Conservation (phyloP, 179 eudicot species). For the Beta macrorhiza region DNA sequence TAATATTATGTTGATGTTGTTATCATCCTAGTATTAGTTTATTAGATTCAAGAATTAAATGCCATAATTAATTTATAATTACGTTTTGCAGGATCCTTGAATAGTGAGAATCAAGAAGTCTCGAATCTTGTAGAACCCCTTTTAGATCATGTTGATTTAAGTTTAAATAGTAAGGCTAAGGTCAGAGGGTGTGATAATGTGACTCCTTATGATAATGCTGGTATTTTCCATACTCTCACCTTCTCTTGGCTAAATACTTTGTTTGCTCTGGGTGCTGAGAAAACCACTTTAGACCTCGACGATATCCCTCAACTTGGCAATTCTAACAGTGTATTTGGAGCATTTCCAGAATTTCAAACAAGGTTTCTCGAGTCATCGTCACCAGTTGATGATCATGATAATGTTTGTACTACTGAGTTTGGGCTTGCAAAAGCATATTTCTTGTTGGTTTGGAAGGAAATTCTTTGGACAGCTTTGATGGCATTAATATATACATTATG, state of each 20-base stretch:
- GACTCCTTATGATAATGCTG: constrained; percentile 48
- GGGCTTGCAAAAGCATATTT: constrained; percentile 48
- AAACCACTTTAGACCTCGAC: constrained; percentile 47
- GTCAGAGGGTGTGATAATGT: constrained; percentile 32
- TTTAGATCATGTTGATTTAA: constrained; percentile 18
- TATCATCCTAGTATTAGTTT: too few species aligned
- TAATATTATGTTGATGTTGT: too few species aligned
- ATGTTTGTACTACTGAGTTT: constrained; percentile 23
- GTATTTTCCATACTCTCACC: constrained; percentile 38
- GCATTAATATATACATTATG: constrained; percentile 40
- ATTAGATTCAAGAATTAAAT: too few species aligned
- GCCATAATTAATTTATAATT: not conserved
- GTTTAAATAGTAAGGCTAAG: constrained; percentile 6
- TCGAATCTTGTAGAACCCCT: constrained; percentile 42
- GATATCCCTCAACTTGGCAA: constrained; percentile 56
- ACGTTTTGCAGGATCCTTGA: constrained; percentile 51
- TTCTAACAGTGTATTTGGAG: constrained; percentile 45
- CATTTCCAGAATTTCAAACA: constrained; percentile 41
- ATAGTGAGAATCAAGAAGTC: not conserved
- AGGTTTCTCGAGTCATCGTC: constrained; percentile 28
- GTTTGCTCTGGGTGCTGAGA: constrained; percentile 38
- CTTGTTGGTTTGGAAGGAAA: constrained; percentile 42
- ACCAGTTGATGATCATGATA: constrained; percentile 3
- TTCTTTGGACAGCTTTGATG: constrained; percentile 40
- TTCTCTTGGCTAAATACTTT: constrained; percentile 63